Conservation (phyloP, 306 rosid genomes). For the Lotus japonicus region DNA sequence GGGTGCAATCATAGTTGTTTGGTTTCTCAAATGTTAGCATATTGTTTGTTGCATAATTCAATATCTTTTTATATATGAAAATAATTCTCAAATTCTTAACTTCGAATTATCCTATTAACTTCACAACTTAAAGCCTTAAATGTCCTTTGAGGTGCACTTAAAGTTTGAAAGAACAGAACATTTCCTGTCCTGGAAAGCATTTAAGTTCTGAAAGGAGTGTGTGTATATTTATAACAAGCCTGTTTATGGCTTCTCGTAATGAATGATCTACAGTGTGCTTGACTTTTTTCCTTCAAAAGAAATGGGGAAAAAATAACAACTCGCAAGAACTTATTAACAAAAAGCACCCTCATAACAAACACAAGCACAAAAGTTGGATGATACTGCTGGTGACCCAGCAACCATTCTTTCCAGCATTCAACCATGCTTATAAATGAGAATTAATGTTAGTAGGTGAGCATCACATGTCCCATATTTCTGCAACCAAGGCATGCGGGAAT, state of each 20-base stretch:
- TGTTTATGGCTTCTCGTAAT: constrained; percentile 12
- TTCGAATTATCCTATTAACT: neutral
- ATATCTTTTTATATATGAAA: neutral
- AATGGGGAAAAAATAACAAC: neutral
- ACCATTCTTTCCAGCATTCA: constrained; percentile 43
- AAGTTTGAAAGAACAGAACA: neutral
- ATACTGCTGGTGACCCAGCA: constrained; percentile 28
- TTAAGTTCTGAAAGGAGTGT: constrained; percentile 20
- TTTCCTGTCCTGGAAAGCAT: constrained; percentile 4
- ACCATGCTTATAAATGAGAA: constrained; percentile 51
- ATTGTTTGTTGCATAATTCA: neutral
- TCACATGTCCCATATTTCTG: constrained; percentile 53
- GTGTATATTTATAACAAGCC: constrained; percentile 20
- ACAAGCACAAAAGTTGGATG: constrained; percentile 17
- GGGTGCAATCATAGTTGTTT: too few species aligned
- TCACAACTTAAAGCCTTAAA: neutral
- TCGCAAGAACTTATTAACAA: neutral
- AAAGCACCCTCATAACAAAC: constrained; percentile 12
- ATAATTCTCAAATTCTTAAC: too few species aligned
- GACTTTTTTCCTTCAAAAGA: neutral
- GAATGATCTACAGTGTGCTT: constrained; percentile 11
- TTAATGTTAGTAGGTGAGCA: constrained; percentile 53
- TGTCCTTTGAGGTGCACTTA: neutral
- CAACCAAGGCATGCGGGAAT: constrained; percentile 21
- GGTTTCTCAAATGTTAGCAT: neutral